Evolutionary conservation across 306 rosid species (phyloP).

Genomic region (Cicer pinnatifidum): DNA sequence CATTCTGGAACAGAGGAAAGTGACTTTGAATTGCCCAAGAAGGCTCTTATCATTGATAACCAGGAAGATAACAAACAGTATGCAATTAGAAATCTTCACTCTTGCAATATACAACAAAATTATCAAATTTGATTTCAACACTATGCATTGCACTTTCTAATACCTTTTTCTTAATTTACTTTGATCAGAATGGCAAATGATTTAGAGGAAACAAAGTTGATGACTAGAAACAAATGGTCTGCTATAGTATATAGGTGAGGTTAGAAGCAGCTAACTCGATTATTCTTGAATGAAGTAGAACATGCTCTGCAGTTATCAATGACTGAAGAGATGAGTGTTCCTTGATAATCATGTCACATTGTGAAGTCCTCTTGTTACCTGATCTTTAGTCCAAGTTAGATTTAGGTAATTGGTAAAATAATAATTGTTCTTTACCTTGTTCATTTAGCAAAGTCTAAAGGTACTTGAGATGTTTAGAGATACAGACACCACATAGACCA

Average conservation of each 20-base stretch:
- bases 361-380: not conserved
- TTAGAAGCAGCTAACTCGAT: constrained; percentile 72
- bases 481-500: too few species aligned
- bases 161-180: not conserved
- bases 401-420: not conserved
- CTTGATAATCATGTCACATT: constrained; percentile 27
- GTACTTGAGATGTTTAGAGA: too few species aligned
- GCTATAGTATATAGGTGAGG: constrained; percentile 71
- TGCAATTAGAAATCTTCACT: constrained; percentile 1
- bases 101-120: not conserved
- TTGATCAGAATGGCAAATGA: constrained; percentile 47
- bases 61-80: constrained; percentile 38
- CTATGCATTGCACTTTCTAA: constrained; percentile 20
- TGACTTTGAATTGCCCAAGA: constrained; percentile 63
- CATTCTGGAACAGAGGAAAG: constrained; percentile 68
- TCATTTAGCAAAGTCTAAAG: too few species aligned
- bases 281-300: constrained; percentile 87
- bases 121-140: not conserved
- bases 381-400: not conserved
- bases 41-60: constrained; percentile 51
- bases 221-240: constrained; percentile 68
- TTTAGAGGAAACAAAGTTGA: constrained; percentile 35
- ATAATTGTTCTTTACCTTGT: too few species aligned
- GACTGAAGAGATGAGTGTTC: constrained; percentile 48
- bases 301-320: constrained; percentile 70